Evolutionary conservation across 139 green algal genomes (phyloP), one percentile per base, ranked within the genome.

Genomic region (Spirogloea muscicola): DNA sequence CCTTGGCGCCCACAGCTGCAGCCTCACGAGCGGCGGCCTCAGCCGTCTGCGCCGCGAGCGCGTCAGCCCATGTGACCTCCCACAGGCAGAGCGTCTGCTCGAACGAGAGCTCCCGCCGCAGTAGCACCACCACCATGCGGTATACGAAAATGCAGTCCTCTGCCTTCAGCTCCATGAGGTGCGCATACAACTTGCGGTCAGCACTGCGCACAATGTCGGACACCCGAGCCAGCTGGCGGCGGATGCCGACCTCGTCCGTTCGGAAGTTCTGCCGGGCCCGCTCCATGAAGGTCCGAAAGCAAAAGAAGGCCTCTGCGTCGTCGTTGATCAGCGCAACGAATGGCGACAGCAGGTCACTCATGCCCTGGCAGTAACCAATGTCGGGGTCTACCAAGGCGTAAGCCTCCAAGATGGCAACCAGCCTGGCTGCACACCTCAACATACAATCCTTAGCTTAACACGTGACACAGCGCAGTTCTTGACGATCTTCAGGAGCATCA

Each of bases 301-400:
- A 94, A 77, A 81, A 89, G 76, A 96, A 96, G 1, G 90, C 91
- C 34, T 94, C 75, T 1, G 85, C 85, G 49, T 96, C 91, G 55
- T 94, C 88, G 13, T 89, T 83, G 42, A 92, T 65, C 39, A 96
- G 68, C 68, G 87, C 64, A 63, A 96, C 69, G 59, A 96, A 90
- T 3, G 89, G 80, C n/a, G 89, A 86, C 49, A 90, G 85, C 46
- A 96, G 75, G 82, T 96, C 91, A 21, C 86, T 90, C 91, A 96
- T 96, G 55, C 78, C 91, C 69, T 96, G 91, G 81, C 88, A 93
- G 79, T 96, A 96, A 25, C 90, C 72, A n/a, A 80, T 90, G 49
- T 89, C 85, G 0, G 88, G 90, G 82, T 96, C 91, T 55, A 91
- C 80, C 68, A 90, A 71, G 0, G 90, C 85, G 64, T 96, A 96